A percentile compares a stretch with the other conserved stretches of the same genome.
phyloP scores from a whole-genome alignment of 2,329 filamentous ascomycete species.

The Exophiala oligosperma region DNA sequence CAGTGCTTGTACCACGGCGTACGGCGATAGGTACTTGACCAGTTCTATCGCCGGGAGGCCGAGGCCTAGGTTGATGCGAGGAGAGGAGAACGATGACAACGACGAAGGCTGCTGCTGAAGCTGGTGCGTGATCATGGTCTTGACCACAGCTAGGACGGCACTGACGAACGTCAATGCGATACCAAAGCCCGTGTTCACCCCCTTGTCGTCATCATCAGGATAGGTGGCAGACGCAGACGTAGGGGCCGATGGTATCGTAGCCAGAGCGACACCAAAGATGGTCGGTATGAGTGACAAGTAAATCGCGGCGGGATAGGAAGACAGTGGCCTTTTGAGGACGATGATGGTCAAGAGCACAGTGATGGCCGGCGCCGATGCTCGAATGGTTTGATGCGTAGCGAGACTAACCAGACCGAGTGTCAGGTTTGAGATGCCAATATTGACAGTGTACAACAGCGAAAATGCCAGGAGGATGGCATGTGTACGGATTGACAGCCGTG shows the following conservation, averaged over 20 bases:
- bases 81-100: background rate
- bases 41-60: constrained; percentile 9
- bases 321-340: background rate
- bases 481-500: background rate
- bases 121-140: constrained; percentile 9
- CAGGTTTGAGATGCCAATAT: constrained; percentile 20
- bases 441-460: constrained; percentile 20
- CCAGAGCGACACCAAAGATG: constrained; percentile 10
- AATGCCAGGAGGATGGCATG: constrained; percentile 10
- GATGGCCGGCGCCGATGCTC: constrained; percentile 20
- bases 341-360: constrained; percentile 1
- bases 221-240: background rate
- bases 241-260: background rate
- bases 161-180: background rate
- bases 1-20: constrained; percentile 8
- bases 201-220: background rate
- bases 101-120: constrained; percentile 1
- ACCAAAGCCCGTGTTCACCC: background rate
- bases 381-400: constrained; percentile 20
- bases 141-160: constrained; percentile 13
- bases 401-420: constrained; percentile 18
- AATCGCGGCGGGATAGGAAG: background rate
- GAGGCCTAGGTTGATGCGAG: background rate
- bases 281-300: constrained; percentile 6
- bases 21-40: constrained; percentile 8